A percentile compares a stretch with the other conserved stretches of the same genome.
Evolutionary conservation across 305 asterid genomes (phyloP).

Genomic region (Ilex paraguariensis): DNA sequence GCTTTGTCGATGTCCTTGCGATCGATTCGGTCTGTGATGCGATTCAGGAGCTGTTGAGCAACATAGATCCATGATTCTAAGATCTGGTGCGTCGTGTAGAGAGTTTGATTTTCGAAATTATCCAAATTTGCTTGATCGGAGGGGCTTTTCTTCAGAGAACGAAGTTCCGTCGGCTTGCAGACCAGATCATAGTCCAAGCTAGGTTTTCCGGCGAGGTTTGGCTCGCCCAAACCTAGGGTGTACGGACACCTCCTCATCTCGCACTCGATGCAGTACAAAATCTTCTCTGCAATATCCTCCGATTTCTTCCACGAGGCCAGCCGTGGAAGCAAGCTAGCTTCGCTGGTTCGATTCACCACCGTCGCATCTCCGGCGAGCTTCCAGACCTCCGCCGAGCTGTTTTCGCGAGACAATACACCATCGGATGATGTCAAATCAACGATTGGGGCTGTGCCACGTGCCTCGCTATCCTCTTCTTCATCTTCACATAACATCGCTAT

Average conservation of each 20-base stretch:
- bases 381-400: constrained; percentile 91
- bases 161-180: constrained; percentile 73
- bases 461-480: constrained; percentile 45
- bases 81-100: constrained; percentile 59
- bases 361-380: constrained; percentile 53
- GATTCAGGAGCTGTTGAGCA: constrained; percentile 34
- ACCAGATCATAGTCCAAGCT: constrained; percentile 63
- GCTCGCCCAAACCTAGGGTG: constrained; percentile 89
- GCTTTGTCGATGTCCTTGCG: constrained; percentile 32
- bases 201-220: constrained; percentile 75
- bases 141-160: constrained; percentile 49
- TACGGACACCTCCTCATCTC: constrained; percentile 65
- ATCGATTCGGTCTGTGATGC: constrained; percentile 42
- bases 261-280: constrained; percentile 60
- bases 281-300: constrained; percentile 53
- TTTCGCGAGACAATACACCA: constrained; percentile 44
- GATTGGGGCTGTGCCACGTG: constrained; percentile 61
- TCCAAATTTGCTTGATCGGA: constrained; percentile 31
- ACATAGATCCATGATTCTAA: constrained; percentile 71
- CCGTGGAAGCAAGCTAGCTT: constrained; percentile 57
- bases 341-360: constrained; percentile 72
- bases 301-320: constrained; percentile 62
- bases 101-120: constrained; percentile 50
- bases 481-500: constrained; percentile 60
- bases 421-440: constrained; percentile 41